phyloP scores from a whole-genome alignment of 257 asterid genomes.

The Nicotiana obtusifolia region DNA sequence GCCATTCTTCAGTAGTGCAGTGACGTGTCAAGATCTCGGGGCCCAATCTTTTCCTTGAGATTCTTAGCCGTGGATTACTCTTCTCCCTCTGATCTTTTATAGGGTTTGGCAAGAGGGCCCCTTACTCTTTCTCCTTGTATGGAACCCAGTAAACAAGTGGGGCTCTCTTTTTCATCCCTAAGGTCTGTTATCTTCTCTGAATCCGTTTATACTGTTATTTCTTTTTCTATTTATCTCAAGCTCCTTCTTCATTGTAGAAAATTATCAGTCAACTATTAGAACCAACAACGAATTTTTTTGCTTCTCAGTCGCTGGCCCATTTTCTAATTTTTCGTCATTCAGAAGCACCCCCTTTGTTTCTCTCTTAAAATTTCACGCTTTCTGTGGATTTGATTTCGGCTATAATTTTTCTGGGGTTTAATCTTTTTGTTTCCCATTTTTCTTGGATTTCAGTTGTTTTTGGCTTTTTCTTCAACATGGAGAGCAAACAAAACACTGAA shows the following conservation, averaged over 20 bases:
- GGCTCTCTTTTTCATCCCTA: conserved; percentile 12
- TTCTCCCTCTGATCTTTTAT: conserved; percentile 7
- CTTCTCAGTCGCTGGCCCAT: background rate
- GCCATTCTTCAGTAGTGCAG: background rate
- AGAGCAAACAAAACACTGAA: conserved; percentile 27
- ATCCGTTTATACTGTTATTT: background rate
- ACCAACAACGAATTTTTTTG: background rate
- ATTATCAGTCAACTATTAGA: conserved; percentile 21
- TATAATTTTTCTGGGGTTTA: background rate
- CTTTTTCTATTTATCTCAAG: background rate
- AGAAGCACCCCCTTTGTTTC: background rate
- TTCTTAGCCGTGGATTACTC: conserved; percentile 21
- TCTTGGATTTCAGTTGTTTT: background rate
- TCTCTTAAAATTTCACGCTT: background rate
- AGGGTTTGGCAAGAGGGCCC: conserved; percentile 24
- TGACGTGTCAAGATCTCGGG: conserved; percentile 27
- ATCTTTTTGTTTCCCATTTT: background rate
- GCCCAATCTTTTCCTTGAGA: background rate
- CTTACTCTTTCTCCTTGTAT: conserved; percentile 16
- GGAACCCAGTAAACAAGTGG: conserved; percentile 15
- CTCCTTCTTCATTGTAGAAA: background rate
- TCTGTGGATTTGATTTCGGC: background rate
- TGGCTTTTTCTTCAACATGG: background rate
- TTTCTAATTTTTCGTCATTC: background rate
- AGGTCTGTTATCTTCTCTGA: conserved; percentile 8